Percentiles rank a stretch among this genome's conserved stretches.
These are phyloP conservation scores for Sclerotinia subarctica DNA, from an alignment of 2,329 filamentous ascomycete genomes.

Conservation along the genomic window DNA sequence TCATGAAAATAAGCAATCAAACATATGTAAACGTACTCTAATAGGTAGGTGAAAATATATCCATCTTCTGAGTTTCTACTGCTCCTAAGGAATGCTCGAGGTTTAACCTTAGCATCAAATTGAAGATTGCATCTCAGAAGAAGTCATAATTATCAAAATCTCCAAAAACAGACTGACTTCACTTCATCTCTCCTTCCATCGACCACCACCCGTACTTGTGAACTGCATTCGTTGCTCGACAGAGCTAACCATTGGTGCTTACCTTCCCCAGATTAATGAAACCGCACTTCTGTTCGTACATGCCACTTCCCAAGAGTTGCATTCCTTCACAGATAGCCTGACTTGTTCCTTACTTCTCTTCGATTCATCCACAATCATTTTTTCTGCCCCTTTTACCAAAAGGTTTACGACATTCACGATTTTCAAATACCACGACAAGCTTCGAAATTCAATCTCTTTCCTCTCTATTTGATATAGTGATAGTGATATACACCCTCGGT, in stretches of 20 bases:
- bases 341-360: background rate
- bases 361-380: background rate
- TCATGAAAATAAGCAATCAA: conserved; percentile 5
- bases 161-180: background rate
- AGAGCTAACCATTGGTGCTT: conserved; percentile 29
- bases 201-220: background rate
- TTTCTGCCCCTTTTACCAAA: background rate
- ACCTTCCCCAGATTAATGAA: conserved; percentile 37
- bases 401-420: background rate
- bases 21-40: background rate
- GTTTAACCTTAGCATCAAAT: background rate
- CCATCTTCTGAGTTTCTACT: background rate
- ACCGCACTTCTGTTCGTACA: conserved; percentile 19
- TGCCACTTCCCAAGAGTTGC: conserved; percentile 16
- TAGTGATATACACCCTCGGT: conserved; percentile 13
- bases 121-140: background rate
- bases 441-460: conserved; percentile 16
- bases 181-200: background rate
- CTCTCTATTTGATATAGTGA: conserved; percentile 19
- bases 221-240: conserved; percentile 10
- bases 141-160: background rate
- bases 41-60: background rate
- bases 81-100: background rate
- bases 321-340: conserved; percentile 16
- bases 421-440: conserved; percentile 1